phyloP scores from a whole-genome alignment of 371 early-diverging fungal species.

The Mortierella sp. region DNA sequence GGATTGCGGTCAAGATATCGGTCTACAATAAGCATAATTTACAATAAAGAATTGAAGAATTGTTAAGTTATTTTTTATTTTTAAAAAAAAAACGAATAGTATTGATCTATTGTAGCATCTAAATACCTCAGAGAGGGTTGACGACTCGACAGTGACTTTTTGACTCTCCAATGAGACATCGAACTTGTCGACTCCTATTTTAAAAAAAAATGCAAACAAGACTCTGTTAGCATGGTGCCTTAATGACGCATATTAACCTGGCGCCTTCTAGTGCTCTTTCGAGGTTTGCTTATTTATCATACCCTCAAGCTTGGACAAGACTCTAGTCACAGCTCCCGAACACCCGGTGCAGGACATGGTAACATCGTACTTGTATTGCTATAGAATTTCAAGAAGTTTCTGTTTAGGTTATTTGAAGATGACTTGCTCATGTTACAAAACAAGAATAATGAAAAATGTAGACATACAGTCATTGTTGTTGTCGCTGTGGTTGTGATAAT shows the following conservation, averaged over 20 bases:
- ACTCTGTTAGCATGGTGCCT: background rate
- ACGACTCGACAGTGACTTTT: slow-evolving; percentile 69
- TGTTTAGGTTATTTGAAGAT: too few species aligned
- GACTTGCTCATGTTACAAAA: too few species aligned
- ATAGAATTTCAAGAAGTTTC: background rate
- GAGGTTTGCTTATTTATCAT: slow-evolving; percentile 55
- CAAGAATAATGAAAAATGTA: background rate
- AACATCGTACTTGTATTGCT: slow-evolving; percentile 79
- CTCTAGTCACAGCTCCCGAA: slow-evolving; percentile 79
- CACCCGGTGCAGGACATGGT: slow-evolving; percentile 89
- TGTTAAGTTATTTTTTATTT: too few species aligned
- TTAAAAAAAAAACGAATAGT: too few species aligned
- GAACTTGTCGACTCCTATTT: slow-evolving; percentile 67
- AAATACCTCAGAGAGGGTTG: slow-evolving; percentile 25
- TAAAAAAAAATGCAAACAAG: background rate
- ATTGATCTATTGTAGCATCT: background rate
- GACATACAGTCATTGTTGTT: background rate
- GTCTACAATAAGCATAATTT: slow-evolving; percentile 54
- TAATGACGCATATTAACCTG: background rate
- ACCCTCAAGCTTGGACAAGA: slow-evolving; percentile 65
- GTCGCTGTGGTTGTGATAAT: background rate
- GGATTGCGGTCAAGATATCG: slow-evolving; percentile 75
- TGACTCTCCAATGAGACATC: slow-evolving; percentile 79
- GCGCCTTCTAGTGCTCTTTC: background rate
- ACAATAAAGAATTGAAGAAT: too few species aligned